Evolutionary conservation across 164 flowering plant genomes (phyloP).

Genomic region (Annona cherimola): DNA sequence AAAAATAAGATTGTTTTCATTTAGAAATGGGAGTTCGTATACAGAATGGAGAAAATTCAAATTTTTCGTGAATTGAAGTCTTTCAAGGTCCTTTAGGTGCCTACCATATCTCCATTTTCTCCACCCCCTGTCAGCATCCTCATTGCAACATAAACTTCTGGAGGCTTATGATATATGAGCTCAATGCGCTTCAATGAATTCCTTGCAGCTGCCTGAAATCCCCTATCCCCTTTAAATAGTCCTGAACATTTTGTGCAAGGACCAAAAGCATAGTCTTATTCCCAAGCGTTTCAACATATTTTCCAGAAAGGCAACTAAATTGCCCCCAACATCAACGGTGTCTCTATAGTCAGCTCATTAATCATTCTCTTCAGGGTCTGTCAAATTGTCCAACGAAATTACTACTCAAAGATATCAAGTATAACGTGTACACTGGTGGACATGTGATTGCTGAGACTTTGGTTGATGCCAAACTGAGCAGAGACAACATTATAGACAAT

Average conservation of each 20-base stretch:
- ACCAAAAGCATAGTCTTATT: slow-evolving; percentile 77
- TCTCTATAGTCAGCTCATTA: slow-evolving; percentile 23
- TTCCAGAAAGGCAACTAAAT: slow-evolving; percentile 83
- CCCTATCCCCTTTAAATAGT: slow-evolving; percentile 57
- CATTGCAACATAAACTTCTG: slow-evolving; percentile 91
- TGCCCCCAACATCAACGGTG: no score
- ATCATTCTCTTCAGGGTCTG: slow-evolving; percentile 87
- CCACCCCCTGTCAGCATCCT: slow-evolving; percentile 57
- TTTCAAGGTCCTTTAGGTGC: slow-evolving; percentile 40
- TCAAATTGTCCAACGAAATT: slow-evolving; percentile 75
- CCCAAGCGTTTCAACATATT: slow-evolving; percentile 80
- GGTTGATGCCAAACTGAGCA: slow-evolving; percentile 91
- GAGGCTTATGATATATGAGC: slow-evolving; percentile 87
- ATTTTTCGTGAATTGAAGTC: not conserved
- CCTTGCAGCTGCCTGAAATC: slow-evolving; percentile 76
- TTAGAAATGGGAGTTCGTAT: no score
- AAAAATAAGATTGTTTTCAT: no score
- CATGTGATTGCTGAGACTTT: slow-evolving; percentile 86
- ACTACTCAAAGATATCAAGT: slow-evolving; percentile 59
- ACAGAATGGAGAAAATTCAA: no score
- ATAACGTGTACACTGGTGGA: slow-evolving; percentile 60
- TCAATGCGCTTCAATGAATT: slow-evolving; percentile 77
- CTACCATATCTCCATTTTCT: slow-evolving; percentile 31
- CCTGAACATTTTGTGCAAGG: slow-evolving; percentile 86
- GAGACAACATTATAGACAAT: slow-evolving; percentile 81